These are phyloP conservation scores for Candida palmyrensis DNA, from an alignment of 805 yeast genomes.

Conservation along the genomic window DNA sequence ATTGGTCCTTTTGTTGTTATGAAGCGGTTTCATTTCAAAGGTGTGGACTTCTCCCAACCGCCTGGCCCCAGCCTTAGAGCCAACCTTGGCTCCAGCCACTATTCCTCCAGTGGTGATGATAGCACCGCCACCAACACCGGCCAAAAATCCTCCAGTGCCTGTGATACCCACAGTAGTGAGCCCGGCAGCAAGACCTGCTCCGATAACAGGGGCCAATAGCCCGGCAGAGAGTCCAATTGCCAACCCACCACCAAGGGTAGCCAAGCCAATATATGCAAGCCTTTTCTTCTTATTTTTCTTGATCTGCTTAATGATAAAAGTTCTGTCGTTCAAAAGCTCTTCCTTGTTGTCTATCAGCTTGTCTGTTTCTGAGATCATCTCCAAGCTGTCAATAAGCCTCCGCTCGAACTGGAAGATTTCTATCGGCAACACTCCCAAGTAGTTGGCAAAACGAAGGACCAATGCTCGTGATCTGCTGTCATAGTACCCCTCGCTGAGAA, in stretches of 20 bases:
- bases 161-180: constrained; percentile 88
- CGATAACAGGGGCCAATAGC: constrained; percentile 92
- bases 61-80: constrained; percentile 75
- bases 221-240: constrained; percentile 96
- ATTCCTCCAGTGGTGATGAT: constrained; percentile 90
- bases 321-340: constrained; percentile 76
- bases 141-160: constrained; percentile 90
- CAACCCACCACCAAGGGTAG: constrained; percentile 93
- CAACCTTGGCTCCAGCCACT: constrained; percentile 85
- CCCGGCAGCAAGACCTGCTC: constrained; percentile 98
- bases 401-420: constrained; percentile 88
- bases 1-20: constrained; percentile 84
- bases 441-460: constrained; percentile 61
- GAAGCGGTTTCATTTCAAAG: constrained; percentile 89
- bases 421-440: constrained; percentile 51
- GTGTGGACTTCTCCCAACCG: constrained; percentile 91
- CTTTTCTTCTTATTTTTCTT: constrained; percentile 61
- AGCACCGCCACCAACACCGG: constrained; percentile 96
- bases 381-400: constrained; percentile 83
- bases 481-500: constrained; percentile 78
- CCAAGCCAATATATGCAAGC: constrained; percentile 84
- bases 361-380: constrained; percentile 54
- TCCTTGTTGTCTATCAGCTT: constrained; percentile 54
- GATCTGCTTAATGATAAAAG: constrained; percentile 66
- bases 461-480: constrained; percentile 86